Evolutionary conservation across 139 green algal species (phyloP), one percentile per base, ranked within the genome.

Genomic region (Mesotaenium endlicherianum): DNA sequence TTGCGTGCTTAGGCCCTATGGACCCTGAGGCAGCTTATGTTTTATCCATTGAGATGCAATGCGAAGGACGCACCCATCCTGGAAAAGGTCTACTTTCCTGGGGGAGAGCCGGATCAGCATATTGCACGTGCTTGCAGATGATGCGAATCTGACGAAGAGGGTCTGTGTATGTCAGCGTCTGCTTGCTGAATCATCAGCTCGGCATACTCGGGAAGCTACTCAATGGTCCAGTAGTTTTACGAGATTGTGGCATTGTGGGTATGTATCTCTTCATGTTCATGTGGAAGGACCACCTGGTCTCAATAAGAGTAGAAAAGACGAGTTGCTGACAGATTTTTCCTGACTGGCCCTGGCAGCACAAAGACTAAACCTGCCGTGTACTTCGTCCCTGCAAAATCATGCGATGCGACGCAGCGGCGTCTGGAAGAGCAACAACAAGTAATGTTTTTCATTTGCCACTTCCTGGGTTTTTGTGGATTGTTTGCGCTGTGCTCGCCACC

Each of bases 341-440:
- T 11, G 6, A 6, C 43, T 36, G 41, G 60, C 31, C 5, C 5
- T 6, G 39, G 39, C 70, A 79, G 70, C 40, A 79, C 70, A 76
- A 69, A 34, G 47, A 49, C 70, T 5, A 6, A 79, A 8, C 70
- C 70, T 31, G 44, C 70, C 8, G 11, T 79, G 20, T 79, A 49
- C 8, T 79, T 76, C 47, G 31, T 74, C 38, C 70, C 70, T 76
- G 70, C 45, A 5, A 53, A 79, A 70, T 41, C 31, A 31, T 76
- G 43, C 8, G 70, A 79, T 8, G 70, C 42, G 8, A 79, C 70
- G 70, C 31, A 76, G 8, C 39, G 8, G 47, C 70, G 40, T 79
- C 70, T 79, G 8, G 70, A 79, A 79, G 70, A 79, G 42, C 70
- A 79, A 8, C 42, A 76, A 75, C 40, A 79, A 38, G 60, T 72